Evolutionary conservation across 805 yeast species (phyloP).

Genomic region (Yarrowia bubula): DNA sequence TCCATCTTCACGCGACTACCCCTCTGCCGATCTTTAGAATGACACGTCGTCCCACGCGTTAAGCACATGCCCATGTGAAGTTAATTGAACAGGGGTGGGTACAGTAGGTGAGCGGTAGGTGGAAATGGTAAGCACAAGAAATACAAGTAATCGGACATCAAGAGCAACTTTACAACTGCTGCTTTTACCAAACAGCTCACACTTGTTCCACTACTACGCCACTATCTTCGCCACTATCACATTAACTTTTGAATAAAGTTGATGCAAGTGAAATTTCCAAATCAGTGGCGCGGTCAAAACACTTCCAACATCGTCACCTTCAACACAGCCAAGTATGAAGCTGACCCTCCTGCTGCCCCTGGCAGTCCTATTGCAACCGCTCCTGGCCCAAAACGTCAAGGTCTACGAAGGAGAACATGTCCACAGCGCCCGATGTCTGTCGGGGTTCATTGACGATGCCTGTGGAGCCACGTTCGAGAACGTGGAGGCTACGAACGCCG

Average conservation of each 20-base stretch:
- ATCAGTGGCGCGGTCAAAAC: constrained; percentile 4
- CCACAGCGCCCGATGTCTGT: constrained; percentile 2
- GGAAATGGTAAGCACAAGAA: too few relatives aligned
- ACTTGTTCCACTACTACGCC: too few relatives aligned
- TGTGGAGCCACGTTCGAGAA: constrained; percentile 41
- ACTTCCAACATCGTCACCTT: not conserved
- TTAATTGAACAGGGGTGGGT: too few relatives aligned
- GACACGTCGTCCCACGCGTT: constrained; percentile 9
- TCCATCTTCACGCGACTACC: too few relatives aligned
- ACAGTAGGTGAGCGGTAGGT: too few relatives aligned
- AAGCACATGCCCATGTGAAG: not conserved
- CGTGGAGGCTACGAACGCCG: constrained; percentile 51
- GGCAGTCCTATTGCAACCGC: not conserved
- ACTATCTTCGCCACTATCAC: not conserved
- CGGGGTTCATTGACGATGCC: constrained; percentile 32
- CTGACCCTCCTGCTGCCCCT: not conserved
- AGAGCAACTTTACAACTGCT: too few relatives aligned
- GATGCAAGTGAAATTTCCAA: constrained; percentile 20
- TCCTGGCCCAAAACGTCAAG: constrained; percentile 13
- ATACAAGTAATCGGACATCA: too few relatives aligned
- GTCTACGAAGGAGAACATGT: constrained; percentile 8
- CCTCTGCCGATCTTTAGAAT: not conserved
- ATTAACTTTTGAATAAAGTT: not conserved
- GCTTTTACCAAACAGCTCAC: too few relatives aligned
- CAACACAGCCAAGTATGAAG: not conserved